Conservation (phyloP, 106 monocot genomes). For the Dactylorhiza incarnata region DNA sequence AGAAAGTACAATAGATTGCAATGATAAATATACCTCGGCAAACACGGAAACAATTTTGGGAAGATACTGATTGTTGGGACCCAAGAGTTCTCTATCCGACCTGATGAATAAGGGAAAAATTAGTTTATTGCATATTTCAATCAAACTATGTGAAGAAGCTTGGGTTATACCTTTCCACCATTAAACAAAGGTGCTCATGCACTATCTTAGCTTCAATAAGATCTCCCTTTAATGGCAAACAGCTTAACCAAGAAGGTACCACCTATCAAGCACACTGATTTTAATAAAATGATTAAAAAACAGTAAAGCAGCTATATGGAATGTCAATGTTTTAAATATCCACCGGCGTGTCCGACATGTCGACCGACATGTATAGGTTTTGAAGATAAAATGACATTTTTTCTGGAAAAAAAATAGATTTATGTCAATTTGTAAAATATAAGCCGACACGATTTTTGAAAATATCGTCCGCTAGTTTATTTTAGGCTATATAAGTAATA, state of each 20-base stretch:
- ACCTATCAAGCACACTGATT: slow-evolving; percentile 35
- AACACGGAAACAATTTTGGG: slow-evolving; percentile 83
- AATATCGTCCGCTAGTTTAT: no score
- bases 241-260: slow-evolving; percentile 84
- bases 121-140: background rate
- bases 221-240: slow-evolving; percentile 83
- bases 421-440: no score
- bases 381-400: no score
- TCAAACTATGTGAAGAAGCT: background rate
- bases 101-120: slow-evolving; percentile 17
- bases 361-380: no score
- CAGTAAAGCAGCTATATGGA: no score
- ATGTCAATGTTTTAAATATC: no score
- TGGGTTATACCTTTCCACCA: slow-evolving; percentile 73
- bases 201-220: slow-evolving; percentile 94
- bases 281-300: background rate
- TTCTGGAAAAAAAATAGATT: no score
- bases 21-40: slow-evolving; percentile 57
- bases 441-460: no score
- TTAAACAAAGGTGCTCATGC: slow-evolving; percentile 82
- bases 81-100: slow-evolving; percentile 74
- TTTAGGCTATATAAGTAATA: no score
- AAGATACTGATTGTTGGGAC: slow-evolving; percentile 85
- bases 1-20: background rate
- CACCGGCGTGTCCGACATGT: no score